Evolutionary conservation across 306 rosid genomes (phyloP).

Genomic region (Rosa lucieae): DNA sequence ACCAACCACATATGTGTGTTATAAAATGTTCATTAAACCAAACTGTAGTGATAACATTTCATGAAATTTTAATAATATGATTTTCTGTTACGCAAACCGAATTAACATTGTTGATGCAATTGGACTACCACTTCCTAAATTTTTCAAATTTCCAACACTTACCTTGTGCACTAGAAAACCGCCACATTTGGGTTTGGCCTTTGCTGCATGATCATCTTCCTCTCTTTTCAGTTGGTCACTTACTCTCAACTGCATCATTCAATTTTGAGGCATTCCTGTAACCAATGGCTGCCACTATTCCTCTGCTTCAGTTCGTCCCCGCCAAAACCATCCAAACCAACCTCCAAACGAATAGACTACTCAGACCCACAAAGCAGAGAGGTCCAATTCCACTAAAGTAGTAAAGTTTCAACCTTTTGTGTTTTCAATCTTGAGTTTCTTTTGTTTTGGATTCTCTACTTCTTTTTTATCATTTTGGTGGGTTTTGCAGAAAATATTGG

Average conservation of each 20-base stretch:
- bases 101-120: too few species aligned
- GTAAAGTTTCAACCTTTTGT: background rate
- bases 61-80: too few species aligned
- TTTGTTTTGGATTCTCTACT: background rate
- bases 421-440: background rate
- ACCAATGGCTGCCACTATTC: conserved; percentile 54
- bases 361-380: conserved; percentile 39
- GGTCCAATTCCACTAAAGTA: conserved; percentile 20
- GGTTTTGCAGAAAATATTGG: conserved; percentile 37
- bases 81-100: too few species aligned
- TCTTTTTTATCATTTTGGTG: background rate
- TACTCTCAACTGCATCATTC: background rate
- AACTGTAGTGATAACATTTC: too few species aligned
- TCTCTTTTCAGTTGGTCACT: background rate
- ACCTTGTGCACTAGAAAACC: background rate
- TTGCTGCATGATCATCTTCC: background rate
- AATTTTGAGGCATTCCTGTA: too few species aligned
- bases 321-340: conserved; percentile 30
- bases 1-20: too few species aligned
- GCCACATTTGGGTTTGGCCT: background rate
- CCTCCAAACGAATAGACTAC: conserved; percentile 24
- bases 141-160: too few species aligned
- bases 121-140: too few species aligned
- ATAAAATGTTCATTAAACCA: too few species aligned
- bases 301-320: conserved; percentile 39